These are phyloP conservation scores for Ceratocystis ficicola DNA, from an alignment of 2,329 filamentous ascomycete genomes.

Conservation along the genomic window DNA sequence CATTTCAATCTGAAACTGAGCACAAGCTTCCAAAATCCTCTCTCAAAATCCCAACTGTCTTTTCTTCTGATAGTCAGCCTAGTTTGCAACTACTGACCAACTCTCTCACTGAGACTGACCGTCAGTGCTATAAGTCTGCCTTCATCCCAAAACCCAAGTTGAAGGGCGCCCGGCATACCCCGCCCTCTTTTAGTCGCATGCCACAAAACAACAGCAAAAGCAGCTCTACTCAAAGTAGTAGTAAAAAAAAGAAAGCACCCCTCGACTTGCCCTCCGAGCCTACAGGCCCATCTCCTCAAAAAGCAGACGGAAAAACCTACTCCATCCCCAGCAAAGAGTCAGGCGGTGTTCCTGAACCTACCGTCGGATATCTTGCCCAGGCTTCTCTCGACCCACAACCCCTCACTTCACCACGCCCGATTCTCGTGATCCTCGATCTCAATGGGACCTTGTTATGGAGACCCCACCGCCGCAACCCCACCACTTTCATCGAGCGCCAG, in stretches of 20 bases:
- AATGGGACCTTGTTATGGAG: slow-evolving; percentile 83
- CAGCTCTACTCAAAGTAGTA: neutral
- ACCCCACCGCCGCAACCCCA: slow-evolving; percentile 38
- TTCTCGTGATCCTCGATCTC: slow-evolving; percentile 80
- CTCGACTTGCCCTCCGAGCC: too few relatives aligned
- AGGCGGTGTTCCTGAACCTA: slow-evolving; percentile 50
- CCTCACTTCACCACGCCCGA: slow-evolving; percentile 40
- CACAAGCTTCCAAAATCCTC: neutral
- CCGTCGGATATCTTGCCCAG: slow-evolving; percentile 46
- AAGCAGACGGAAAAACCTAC: slow-evolving; percentile 1
- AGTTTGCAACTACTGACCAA: neutral
- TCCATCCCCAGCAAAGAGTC: slow-evolving; percentile 32
- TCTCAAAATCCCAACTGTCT: neutral
- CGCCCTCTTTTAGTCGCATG: neutral
- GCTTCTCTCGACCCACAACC: slow-evolving; percentile 35
- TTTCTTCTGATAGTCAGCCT: neutral
- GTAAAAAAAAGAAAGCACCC: too few relatives aligned
- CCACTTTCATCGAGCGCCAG: slow-evolving; percentile 53
- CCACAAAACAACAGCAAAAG: neutral
- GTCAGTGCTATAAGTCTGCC: neutral
- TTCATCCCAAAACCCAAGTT: neutral
- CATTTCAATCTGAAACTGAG: neutral
- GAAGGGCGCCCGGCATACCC: neutral
- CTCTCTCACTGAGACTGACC: neutral
- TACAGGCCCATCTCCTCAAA: neutral